Evolutionary conservation across 176 grass and related monocot genomes (phyloP), one percentile per base, ranked within the genome.

Genomic region (Aegilops longissima): DNA sequence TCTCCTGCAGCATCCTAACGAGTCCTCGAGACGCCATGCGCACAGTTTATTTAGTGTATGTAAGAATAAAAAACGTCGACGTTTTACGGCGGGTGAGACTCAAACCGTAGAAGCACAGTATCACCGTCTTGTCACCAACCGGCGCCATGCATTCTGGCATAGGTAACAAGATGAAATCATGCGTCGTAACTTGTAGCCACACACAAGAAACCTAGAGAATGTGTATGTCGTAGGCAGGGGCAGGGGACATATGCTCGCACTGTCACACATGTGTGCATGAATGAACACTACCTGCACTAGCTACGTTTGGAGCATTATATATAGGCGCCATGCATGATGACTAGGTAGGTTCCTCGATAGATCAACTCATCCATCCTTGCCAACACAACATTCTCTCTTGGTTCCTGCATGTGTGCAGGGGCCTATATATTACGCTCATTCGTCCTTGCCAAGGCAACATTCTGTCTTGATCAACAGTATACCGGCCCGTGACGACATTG

Each of bases 401-500:
- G 69, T 84, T 81, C 34, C 64, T 76, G 61, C 47, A 40, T 70
- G 23, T 31, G 13, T 80, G 23, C 73, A 54, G 66, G 25, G 76
- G 59, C 3, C 47, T 78, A 66, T 30, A 82, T 14, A 77, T 36
- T 54, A 33, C 61, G 13, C 0, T 78, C 33, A 31, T 17, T n/a
- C 45, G 5, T 38, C 16, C 14, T 62, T n/a, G 70, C 49, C 61
- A 40, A 31, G 70, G 51, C 61, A 88, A 77, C 85, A 71, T 77
- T 88, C 77, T 74, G 23, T 61, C 61, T 21, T 71, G 70, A 76
- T 73, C 67, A 4, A 24, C 70, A 69, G 73, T 52, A 61, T 82
- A 68, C 85, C 24, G 14, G 44, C 73, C 47, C 82, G 70, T 88
- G 90, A 86, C 70, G 86, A 85, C 82, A 85, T 91, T 9, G 85